Evolutionary conservation across 1,139 yeast genomes (phyloP).

Genomic region (Sugiyamaella pinicola): DNA sequence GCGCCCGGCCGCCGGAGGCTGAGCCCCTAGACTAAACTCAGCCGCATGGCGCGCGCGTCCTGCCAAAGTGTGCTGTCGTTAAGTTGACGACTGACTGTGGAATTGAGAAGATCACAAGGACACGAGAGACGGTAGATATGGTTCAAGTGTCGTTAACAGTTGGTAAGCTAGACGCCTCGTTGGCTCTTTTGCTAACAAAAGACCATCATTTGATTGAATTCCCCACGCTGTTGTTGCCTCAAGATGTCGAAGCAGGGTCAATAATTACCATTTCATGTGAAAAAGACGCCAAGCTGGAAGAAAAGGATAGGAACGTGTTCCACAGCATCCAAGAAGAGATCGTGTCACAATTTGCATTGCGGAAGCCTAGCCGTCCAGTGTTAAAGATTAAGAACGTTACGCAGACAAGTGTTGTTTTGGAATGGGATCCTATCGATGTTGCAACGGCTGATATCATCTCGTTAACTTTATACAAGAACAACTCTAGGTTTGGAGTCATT

Average conservation of each 20-base stretch:
- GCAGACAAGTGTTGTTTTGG: slow-evolving; percentile 91
- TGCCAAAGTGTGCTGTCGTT: slow-evolving; percentile 8
- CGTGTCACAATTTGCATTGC: slow-evolving; percentile 67
- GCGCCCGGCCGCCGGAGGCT: neutral
- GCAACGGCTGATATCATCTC: slow-evolving; percentile 84
- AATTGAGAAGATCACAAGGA: too few species aligned
- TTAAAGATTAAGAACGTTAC: slow-evolving; percentile 76
- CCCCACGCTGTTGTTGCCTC: slow-evolving; percentile 89
- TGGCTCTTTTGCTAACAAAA: slow-evolving; percentile 84
- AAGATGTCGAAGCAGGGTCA: slow-evolving; percentile 92
- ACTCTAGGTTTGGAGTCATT: slow-evolving; percentile 75
- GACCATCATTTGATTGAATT: slow-evolving; percentile 96
- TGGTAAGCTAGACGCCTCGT: slow-evolving; percentile 92
- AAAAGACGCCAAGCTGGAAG: slow-evolving; percentile 72
- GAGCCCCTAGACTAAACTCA: neutral
- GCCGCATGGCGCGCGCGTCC: slow-evolving; percentile 2
- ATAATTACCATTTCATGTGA: slow-evolving; percentile 85
- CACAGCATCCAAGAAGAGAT: slow-evolving; percentile 72
- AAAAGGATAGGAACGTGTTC: slow-evolving; percentile 60
- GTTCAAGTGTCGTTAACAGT: slow-evolving; percentile 91
- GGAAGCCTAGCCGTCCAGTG: slow-evolving; percentile 73
- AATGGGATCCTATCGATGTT: slow-evolving; percentile 85
- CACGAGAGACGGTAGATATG: slow-evolving; percentile 44
- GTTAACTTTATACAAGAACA: slow-evolving; percentile 77
- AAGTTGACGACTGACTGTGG: neutral